Conservation (phyloP, 2,329 filamentous ascomycete genomes). For the Fusarium sp. region DNA sequence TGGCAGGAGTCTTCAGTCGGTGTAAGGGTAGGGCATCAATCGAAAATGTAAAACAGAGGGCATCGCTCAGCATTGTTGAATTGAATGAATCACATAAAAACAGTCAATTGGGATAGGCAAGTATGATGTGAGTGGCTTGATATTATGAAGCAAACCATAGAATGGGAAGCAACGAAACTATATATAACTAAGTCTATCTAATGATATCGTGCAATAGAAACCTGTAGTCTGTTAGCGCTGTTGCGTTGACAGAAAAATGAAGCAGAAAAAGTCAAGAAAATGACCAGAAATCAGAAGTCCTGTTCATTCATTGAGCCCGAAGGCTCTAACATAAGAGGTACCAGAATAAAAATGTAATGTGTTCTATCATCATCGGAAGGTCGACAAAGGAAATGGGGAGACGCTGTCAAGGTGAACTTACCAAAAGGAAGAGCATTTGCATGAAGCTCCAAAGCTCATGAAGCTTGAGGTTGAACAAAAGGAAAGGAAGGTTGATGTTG, state of each 20-base stretch:
- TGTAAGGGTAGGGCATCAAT: conserved; percentile 39
- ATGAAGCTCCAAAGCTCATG: not conserved
- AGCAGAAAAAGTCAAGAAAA: conserved; percentile 14
- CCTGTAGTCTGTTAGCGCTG: conserved; percentile 38
- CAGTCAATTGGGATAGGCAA: not conserved
- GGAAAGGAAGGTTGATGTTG: conserved; percentile 26
- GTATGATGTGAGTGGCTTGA: not conserved
- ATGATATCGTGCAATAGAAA: not conserved
- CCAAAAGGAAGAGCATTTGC: conserved; percentile 31
- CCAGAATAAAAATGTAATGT: conserved; percentile 79
- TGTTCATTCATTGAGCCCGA: conserved; percentile 81
- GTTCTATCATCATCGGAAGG: conserved; percentile 76
- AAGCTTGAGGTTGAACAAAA: conserved; percentile 8
- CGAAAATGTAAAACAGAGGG: conserved; percentile 48
- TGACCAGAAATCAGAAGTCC: conserved; percentile 78
- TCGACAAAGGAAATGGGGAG: conserved; percentile 38
- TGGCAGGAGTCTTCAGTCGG: conserved; percentile 38
- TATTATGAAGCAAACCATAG: not conserved
- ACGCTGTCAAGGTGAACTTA: conserved; percentile 47
- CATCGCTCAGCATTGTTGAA: conserved; percentile 33
- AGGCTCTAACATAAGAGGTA: conserved; percentile 95
- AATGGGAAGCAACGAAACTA: not conserved
- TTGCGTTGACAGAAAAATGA: conserved; percentile 9
- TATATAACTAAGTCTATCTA: not conserved
- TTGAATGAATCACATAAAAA: conserved; percentile 16